Evolutionary conservation across 805 yeast genomes (phyloP), one percentile per base, ranked within the genome.

Genomic region (Dipodascopsis uninucleata): DNA sequence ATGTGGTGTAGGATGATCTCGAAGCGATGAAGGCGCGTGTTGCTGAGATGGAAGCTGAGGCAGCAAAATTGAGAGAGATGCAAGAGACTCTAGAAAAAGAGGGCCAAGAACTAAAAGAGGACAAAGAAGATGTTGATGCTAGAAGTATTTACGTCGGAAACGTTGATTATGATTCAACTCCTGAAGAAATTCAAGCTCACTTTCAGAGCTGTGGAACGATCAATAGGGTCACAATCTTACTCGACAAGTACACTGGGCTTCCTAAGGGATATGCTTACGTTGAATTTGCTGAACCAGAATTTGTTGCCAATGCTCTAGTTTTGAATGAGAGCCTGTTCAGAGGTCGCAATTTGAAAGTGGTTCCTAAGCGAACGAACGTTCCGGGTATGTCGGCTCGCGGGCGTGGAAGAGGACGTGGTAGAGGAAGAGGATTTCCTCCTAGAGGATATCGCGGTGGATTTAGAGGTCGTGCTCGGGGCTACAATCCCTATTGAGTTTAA

Each of bases 231-330:
- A 85, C 93, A 2, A 85, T 87, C 36, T 66, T 82, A 62, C 70
- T 76, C 45, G 85, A 86, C 66, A 82, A 80, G 63, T 65, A 68
- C 56, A 79, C 93, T 0, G 94, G 95, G 5, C 81, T 76, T 52
- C 93, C 96, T 34, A 82, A 82, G 64, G 96, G 96, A 17, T 55
- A 48, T 66, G 95, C 95, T 1, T 87, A 85, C 63, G 74, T 87
- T 51, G 96, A 87, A 62, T 87, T 85, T 60, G 75, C 79, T n/a
- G 83, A 76, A 58, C 74, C 77, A 9, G 71, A 72, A n/a, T 71
- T 74, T 9, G 88, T 85, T 5, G 69, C 75, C 16, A 71, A 74
- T 49, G 94, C 95, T 1, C 70, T 85, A 32, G 68, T 72, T 12
- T 68, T 82, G 50, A 79, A 85, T 58, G 90, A 82, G 24, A 68